Base-by-base conservation (phyloP, 2,329 filamentous ascomycete genomes). In the Fusarium subtropicale region DNA sequence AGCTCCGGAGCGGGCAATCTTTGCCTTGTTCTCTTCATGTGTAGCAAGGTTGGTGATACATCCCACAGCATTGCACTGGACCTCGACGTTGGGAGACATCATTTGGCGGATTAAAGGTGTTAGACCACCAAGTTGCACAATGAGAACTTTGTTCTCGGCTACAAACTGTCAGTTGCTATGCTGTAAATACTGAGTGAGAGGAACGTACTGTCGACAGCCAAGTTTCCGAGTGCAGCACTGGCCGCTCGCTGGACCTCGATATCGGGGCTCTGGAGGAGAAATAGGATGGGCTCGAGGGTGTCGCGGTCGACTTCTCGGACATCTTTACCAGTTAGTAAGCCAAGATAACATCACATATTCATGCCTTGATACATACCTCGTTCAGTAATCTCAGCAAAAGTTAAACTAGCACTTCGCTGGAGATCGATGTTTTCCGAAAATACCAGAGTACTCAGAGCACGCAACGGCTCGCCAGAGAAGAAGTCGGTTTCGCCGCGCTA, bases 391-490 rank as follows among this genome's bases (percentile, higher is more conserved):
- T 99, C 96, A 64, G 96, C 96, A 85, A 99, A 99, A 4, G 96
- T 99, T 80, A 99, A 88, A 80, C 95, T 98, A 55, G 96, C 96
- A 82, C 96, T 98, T 71, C 96, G 89, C 83, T 99, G 96, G 55
- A 99, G 87, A 79, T 99, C 96, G 79, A 99, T 94, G 83, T 99
- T 99, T 81, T 98, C 94, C 60, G 96, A 99, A 80, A 97, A 99
- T 60, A 99, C 96, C 28, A 99, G 88, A 15, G 95, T 99, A 81
- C 93, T 97, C 60, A 99, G 84, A 46, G 96, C 95, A 81, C 92
- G 92, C 60, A 99, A 89, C 46, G 96, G 96, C 77, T 97, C 94
- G 81, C 96, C 96, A 38, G 92, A 91, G 82, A 99, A 99, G 88
- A 99, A 99, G 81, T 99, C 95, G 75, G 94, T 98, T 80, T 99